Evolutionary conservation across 2,329 filamentous ascomycete genomes (phyloP).

Genomic region (Teratosphaeria gauchensis): DNA sequence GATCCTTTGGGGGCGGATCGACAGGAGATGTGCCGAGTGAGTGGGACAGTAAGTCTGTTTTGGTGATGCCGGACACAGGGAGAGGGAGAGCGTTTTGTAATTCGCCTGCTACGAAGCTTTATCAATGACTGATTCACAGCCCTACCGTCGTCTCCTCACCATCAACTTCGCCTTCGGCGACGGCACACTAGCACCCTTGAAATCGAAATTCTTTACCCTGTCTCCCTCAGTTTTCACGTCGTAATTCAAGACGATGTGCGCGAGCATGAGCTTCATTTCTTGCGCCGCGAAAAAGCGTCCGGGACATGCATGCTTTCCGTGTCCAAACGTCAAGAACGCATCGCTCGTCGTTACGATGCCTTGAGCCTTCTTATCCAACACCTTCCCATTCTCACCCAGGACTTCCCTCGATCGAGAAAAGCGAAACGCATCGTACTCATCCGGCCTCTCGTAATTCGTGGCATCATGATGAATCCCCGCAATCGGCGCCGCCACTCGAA

Average conservation of each 20-base stretch:
- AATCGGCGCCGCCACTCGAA: constrained; percentile 7
- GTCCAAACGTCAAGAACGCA: constrained; percentile 22
- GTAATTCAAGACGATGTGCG: constrained; percentile 28
- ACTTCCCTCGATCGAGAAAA: constrained; percentile 17
- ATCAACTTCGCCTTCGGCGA: neutral
- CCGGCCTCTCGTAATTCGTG: constrained; percentile 19
- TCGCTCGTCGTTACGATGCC: constrained; percentile 20
- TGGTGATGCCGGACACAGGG: no score
- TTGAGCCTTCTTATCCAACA: constrained; percentile 10
- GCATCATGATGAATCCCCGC: constrained; percentile 18
- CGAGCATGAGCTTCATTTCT: constrained; percentile 30
- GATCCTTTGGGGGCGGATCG: constrained; percentile 30
- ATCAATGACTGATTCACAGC: no score
- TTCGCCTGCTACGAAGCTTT: no score
- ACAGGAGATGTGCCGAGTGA: constrained; percentile 34
- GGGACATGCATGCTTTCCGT: constrained; percentile 26
- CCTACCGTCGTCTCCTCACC: neutral
- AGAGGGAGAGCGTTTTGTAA: no score
- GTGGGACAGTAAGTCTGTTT: no score
- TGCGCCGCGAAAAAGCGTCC: constrained; percentile 30
- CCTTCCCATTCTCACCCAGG: constrained; percentile 8
- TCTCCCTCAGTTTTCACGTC: constrained; percentile 18
- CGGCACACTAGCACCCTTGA: neutral
- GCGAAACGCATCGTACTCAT: constrained; percentile 23
- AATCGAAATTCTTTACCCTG: neutral